Conservation (phyloP, 2,329 filamentous ascomycete genomes). For the Alternaria arbusti region DNA sequence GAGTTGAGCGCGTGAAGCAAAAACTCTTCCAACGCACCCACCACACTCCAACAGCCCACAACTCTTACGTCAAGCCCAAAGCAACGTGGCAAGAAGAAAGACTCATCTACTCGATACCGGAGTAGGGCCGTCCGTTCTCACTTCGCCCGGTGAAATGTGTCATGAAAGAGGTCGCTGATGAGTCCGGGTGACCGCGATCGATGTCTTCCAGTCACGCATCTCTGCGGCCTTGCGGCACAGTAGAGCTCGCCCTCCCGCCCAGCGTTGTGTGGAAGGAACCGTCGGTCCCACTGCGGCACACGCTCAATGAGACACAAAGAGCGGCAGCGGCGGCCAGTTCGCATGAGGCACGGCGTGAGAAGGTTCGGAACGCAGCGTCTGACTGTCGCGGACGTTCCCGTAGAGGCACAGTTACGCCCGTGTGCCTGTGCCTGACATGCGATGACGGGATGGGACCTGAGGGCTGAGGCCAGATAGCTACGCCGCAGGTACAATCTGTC, state of each 20-base stretch:
- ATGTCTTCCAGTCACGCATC: neutral
- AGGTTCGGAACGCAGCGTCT: conserved; percentile 2
- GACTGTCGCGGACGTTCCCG: conserved; percentile 9
- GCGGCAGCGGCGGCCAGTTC: conserved; percentile 4
- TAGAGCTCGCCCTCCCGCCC: neutral
- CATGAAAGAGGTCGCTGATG: neutral
- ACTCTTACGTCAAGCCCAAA: neutral
- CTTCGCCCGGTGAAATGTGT: neutral
- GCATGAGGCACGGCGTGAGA: conserved; percentile 9
- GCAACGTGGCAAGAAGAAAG: neutral
- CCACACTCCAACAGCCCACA: neutral
- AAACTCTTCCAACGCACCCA: neutral
- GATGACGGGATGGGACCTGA: neutral
- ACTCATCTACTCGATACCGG: neutral
- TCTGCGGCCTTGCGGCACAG: neutral
- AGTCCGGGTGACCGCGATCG: neutral
- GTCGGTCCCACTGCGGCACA: neutral
- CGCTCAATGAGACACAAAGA: neutral
- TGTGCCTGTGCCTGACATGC: neutral
- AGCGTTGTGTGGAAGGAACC: neutral
- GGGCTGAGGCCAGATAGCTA: neutral
- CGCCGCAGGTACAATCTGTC: neutral
- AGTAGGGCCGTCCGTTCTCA: neutral
- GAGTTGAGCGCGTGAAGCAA: neutral
- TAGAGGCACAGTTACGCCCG: neutral